phyloP scores from a whole-genome alignment of 169 alveolate genomes.

The Sarcocystis neurona region DNA sequence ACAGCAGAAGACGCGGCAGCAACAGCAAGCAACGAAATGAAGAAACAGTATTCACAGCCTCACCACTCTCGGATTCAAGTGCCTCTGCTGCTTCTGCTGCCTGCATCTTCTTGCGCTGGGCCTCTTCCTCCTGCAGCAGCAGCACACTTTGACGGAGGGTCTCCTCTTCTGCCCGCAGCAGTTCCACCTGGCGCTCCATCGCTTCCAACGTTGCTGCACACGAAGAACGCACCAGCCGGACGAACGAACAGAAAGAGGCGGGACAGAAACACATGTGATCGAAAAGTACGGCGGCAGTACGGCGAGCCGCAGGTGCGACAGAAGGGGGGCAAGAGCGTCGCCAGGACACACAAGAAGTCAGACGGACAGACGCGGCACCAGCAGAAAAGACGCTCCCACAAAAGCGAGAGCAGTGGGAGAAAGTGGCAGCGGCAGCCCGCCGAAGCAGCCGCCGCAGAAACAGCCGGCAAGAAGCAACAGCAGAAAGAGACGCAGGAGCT shows the following conservation, averaged over 20 bases:
- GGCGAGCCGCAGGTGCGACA: too few species aligned
- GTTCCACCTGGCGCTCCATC: conserved; percentile 48
- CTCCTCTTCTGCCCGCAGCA: conserved; percentile 56
- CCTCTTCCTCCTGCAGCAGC: conserved; percentile 44
- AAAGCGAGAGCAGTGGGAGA: background rate
- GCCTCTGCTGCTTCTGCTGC: conserved; percentile 14
- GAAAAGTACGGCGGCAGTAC: background rate
- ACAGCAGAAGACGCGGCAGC: conserved; percentile 8
- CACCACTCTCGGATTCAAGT: background rate
- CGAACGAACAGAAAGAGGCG: background rate
- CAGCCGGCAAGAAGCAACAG: background rate
- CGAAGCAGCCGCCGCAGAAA: background rate
- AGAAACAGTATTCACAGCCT: background rate
- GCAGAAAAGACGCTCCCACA: too few species aligned
- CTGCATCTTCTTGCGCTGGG: conserved; percentile 40
- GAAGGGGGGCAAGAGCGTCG: too few species aligned
- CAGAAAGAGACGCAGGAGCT: background rate
- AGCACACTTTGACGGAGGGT: conserved; percentile 11
- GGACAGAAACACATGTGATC: background rate
- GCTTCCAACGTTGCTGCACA: conserved; percentile 54
- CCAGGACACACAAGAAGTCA: too few species aligned
- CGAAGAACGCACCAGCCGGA: background rate
- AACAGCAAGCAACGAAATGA: background rate
- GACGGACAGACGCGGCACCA: too few species aligned
- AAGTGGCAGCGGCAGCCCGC: background rate